A percentile compares a stretch with the other conserved stretches of the same genome.
phyloP scores from a whole-genome alignment of 306 rosid genomes.

The Trifolium repens region DNA sequence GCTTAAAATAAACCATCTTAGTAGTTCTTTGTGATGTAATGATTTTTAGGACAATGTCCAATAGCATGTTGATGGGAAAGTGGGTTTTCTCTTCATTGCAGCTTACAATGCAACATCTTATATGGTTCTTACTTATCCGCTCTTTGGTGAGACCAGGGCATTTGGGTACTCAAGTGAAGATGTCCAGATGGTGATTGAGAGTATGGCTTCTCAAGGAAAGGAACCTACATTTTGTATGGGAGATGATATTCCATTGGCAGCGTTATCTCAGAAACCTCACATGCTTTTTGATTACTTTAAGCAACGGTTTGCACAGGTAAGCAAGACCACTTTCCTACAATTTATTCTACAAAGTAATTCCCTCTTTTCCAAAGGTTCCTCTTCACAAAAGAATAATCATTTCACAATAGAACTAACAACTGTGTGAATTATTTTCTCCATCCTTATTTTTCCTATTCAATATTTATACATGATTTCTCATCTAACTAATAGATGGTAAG shows the following conservation, averaged over 20 bases:
- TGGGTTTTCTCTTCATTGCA: constrained; percentile 39
- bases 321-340: constrained; percentile 33
- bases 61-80: constrained; percentile 37
- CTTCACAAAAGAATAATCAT: neutral
- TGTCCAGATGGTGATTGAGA: constrained; percentile 96
- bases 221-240: constrained; percentile 99
- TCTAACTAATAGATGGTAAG: neutral
- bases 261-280: constrained; percentile 89
- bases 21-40: constrained; percentile 20
- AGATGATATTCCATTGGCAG: constrained; percentile 93
- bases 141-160: constrained; percentile 75
- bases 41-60: constrained; percentile 34
- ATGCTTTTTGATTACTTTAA: constrained; percentile 95
- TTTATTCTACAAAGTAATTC: neutral
- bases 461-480: neutral
- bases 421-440: neutral
- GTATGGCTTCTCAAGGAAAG: constrained; percentile 98
- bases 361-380: constrained; percentile 1
- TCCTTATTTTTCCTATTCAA: neutral
- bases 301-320: constrained; percentile 98
- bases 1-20: constrained; percentile 33
- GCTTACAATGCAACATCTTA: constrained; percentile 37
- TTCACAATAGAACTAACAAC: constrained; percentile 3
- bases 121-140: constrained; percentile 44
- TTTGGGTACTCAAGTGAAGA: constrained; percentile 99